These are phyloP conservation scores for Fraxinus nigra DNA, from an alignment of 305 asterid species.

Conservation along the genomic window DNA sequence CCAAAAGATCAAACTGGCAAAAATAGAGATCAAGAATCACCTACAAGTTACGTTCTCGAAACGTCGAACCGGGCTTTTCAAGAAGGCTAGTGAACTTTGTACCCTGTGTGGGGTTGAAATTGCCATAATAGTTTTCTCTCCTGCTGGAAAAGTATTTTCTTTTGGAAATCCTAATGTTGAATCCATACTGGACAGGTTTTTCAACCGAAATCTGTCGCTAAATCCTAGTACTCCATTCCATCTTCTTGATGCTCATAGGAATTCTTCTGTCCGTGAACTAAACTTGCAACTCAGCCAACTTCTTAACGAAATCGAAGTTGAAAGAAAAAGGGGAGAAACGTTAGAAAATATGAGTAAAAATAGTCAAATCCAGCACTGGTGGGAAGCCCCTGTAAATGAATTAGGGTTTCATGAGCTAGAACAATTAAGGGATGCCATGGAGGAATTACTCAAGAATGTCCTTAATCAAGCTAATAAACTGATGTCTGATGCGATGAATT, in stretches of 20 bases:
- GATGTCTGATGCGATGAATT: neutral
- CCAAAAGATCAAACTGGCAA: neutral
- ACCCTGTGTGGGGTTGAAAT: neutral
- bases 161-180: conserved; percentile 26
- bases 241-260: conserved; percentile 25
- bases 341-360: conserved; percentile 9
- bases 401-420: conserved; percentile 26
- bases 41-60: neutral
- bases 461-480: conserved; percentile 5
- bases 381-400: conserved; percentile 24
- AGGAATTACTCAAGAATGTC: conserved; percentile 23
- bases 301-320: conserved; percentile 9
- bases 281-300: conserved; percentile 17
- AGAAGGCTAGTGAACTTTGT: neutral
- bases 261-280: conserved; percentile 19
- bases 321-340: conserved; percentile 17
- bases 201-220: neutral
- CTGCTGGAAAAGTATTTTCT: conserved; percentile 17
- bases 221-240: neutral
- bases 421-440: conserved; percentile 27
- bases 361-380: conserved; percentile 23
- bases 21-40: neutral
- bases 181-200: conserved; percentile 10
- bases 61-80: neutral
- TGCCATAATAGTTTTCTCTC: neutral